A percentile compares a stretch with the other conserved stretches of the same genome.
Conservation (phyloP, 2,329 filamentous ascomycete species). For the Talaromyces sp. region DNA sequence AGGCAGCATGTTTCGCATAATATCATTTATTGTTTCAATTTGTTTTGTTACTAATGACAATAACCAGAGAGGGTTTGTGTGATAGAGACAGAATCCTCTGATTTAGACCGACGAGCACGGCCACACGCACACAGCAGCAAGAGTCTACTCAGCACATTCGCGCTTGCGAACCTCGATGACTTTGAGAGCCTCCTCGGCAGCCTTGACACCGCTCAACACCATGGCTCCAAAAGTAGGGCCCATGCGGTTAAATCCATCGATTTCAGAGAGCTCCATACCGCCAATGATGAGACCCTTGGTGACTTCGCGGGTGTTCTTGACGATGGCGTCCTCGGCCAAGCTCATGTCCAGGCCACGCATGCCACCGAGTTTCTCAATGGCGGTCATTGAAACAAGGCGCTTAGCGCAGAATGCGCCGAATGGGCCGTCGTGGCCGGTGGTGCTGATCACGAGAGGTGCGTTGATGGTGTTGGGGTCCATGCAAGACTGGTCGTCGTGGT, state of each 20-base stretch:
- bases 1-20: not conserved
- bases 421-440: constrained; percentile 84
- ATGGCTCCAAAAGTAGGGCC: constrained; percentile 85
- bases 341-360: constrained; percentile 96
- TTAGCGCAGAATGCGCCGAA: constrained; percentile 91
- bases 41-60: not conserved
- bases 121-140: not conserved
- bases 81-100: not conserved
- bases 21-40: not conserved
- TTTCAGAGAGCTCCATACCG: constrained; percentile 88
- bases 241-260: constrained; percentile 90
- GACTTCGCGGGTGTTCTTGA: constrained; percentile 84
- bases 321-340: constrained; percentile 83
- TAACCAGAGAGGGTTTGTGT: not conserved
- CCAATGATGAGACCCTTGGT: constrained; percentile 86
- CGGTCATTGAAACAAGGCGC: constrained; percentile 82
- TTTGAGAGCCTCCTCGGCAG: constrained; percentile 76
- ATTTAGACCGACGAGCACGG: not conserved
- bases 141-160: constrained; percentile 58
- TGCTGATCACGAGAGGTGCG: constrained; percentile 79
- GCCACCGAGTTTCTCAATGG: constrained; percentile 75
- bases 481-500: constrained; percentile 85
- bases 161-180: constrained; percentile 73
- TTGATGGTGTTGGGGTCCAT: constrained; percentile 99
- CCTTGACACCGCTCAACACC: constrained; percentile 82